Conservation (phyloP, 148 eudicot genomes). For the Dianthus caryophyllus region DNA sequence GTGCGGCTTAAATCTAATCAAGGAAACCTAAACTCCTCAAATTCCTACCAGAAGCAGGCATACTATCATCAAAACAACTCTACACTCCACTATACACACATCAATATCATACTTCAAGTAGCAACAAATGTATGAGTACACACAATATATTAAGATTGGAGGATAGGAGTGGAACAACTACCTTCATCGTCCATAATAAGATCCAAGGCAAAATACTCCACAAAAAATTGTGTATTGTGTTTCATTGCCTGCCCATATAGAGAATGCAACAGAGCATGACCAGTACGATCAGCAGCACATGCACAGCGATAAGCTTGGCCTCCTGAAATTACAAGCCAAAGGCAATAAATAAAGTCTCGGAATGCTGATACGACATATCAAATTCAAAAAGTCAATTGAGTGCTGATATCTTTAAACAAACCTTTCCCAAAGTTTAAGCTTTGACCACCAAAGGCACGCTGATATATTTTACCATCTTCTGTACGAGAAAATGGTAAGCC, state of each 20-base stretch:
- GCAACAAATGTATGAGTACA: not conserved
- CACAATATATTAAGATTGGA: no score
- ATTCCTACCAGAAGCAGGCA: not conserved
- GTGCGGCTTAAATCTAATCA: not conserved
- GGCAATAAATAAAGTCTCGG: not conserved
- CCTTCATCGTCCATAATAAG: conserved; percentile 90
- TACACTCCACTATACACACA: not conserved
- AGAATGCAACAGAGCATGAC: conserved; percentile 92
- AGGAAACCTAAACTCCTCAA: not conserved
- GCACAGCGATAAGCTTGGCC: conserved; percentile 99
- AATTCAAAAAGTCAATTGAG: conserved; percentile 6
- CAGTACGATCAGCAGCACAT: conserved; percentile 99
- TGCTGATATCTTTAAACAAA: conserved; percentile 12
- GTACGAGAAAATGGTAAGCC: conserved; percentile 97
- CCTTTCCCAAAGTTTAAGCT: conserved; percentile 97
- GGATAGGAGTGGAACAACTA: conserved; percentile 18
- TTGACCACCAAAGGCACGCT: conserved; percentile 99
- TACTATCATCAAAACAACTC: not conserved
- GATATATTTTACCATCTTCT: conserved; percentile 98
- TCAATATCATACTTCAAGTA: not conserved
- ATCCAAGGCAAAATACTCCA: conserved; percentile 95
- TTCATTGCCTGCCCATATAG: conserved; percentile 99
- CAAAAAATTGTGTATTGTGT: conserved; percentile 97
- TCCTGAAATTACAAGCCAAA: conserved; percentile 37
- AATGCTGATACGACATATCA: not conserved